Evolutionary conservation across 1,139 yeast genomes (phyloP), one percentile per base, ranked within the genome.

Genomic region (Nakaseomyces kungkrabaensis): DNA sequence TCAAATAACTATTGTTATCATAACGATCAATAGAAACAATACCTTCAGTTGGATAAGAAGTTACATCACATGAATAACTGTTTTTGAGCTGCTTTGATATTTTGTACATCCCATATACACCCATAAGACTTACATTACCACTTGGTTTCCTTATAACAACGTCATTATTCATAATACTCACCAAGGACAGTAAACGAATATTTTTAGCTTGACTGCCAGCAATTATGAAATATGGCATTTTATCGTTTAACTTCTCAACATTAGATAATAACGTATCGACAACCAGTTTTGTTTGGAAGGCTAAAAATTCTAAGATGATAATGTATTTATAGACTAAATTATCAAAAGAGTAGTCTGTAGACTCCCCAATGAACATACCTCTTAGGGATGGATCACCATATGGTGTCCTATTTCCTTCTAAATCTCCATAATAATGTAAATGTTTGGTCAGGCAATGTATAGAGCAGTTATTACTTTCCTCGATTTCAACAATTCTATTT

Each of bases 321-420:
- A 76, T 63, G 59, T 78, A 79, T 54, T 70, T 68, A 13, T 71
- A 62, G 0, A 71, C 67, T 32, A 77, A 58, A 34, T 69, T 70
- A 13, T 45, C 53, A 26, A 59, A 50, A 13, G 63, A 60, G 5
- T 48, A 60, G 51, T 60, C 74, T 43, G 66, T 69, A 54, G 68
- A 60, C 56, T 55, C 80, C 25, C 80, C 81, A 8, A 78, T 71
- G 37, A 68, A 62, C 53, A 71, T 66, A 47, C 79, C 80, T 44
- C 73, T 66, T 76, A 79, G 72, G 8, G 62, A 46, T n/a, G 75
- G 70, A 55, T 77, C 77, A 51, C 72, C 75, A 54, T 67, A 73
- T 0, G 84, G 83, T 10, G 79, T 73, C 56, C 84, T 66, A 56
- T 78, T 79, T 0, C 84, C 84, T 52, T 69, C 69, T 24, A 75